A percentile compares a stretch with the other conserved stretches of the same genome.
Evolutionary conservation across 23 red algal genomes (phyloP).

Genomic region (Gracilaria gracilis): DNA sequence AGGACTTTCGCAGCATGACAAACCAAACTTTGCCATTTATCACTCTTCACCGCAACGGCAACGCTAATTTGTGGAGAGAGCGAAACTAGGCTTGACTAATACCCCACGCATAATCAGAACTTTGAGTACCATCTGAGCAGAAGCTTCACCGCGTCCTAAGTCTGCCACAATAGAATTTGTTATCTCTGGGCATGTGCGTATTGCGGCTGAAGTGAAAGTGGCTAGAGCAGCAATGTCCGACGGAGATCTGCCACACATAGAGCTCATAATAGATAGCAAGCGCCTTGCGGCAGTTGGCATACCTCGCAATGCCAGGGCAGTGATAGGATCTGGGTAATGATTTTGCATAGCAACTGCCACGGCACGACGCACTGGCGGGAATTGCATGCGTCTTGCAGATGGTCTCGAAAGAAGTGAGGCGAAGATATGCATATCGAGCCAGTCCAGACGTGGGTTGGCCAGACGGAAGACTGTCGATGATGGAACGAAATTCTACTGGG

Average conservation of each 20-base stretch:
- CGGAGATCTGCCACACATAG: slow-evolving; percentile 1
- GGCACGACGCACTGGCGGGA: slow-evolving; percentile 11
- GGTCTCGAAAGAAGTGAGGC: slow-evolving; percentile 36
- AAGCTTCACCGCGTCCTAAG: background rate
- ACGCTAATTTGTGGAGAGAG: slow-evolving; percentile 27
- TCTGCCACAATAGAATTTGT: slow-evolving; percentile 28
- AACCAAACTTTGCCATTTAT: slow-evolving; percentile 39
- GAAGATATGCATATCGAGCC: slow-evolving; percentile 37
- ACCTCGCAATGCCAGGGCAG: background rate
- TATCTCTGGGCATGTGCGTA: background rate
- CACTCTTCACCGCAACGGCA: slow-evolving; percentile 19
- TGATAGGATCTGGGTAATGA: slow-evolving; percentile 2
- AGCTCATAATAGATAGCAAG: slow-evolving; percentile 25
- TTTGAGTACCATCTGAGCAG: slow-evolving; percentile 26
- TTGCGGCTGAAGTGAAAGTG: background rate
- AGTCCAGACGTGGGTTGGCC: slow-evolving; percentile 6
- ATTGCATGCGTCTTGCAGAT: slow-evolving; percentile 25
- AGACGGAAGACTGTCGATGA: no score
- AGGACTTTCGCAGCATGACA: slow-evolving; percentile 48
- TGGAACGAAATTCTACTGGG: no score
- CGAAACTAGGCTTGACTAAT: slow-evolving; percentile 20
- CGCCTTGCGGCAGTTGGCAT: slow-evolving; percentile 24
- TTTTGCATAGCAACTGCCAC: slow-evolving; percentile 15
- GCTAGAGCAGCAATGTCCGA: slow-evolving; percentile 11
- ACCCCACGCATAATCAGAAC: slow-evolving; percentile 1